Evolutionary conservation across 2,329 filamentous ascomycete species (phyloP).

Genomic region (Paramyrothecium roridum): DNA sequence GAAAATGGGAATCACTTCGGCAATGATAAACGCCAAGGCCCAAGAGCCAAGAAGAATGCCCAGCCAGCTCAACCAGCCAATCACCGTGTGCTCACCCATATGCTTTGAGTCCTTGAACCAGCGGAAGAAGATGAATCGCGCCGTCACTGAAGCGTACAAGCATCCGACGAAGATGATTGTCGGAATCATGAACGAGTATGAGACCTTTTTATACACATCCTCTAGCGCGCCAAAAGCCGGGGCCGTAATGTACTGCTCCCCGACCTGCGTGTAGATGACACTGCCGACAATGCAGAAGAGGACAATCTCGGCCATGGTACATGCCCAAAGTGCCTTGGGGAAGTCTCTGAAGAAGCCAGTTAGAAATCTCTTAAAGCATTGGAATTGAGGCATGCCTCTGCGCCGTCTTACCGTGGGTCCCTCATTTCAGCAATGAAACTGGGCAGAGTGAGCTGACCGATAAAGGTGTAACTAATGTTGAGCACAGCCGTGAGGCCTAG

Average conservation of each 20-base stretch:
- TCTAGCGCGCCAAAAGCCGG: constrained; percentile 85
- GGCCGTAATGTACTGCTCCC: constrained; percentile 82
- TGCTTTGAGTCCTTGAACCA: constrained; percentile 77
- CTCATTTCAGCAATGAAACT: constrained; percentile 96
- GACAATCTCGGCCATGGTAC: constrained; percentile 83
- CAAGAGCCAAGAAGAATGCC: constrained; percentile 68
- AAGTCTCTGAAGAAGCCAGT: constrained; percentile 62
- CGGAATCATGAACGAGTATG: constrained; percentile 94
- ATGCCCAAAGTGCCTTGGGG: constrained; percentile 87
- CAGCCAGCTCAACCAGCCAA: constrained; percentile 79
- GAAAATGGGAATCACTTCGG: constrained; percentile 93
- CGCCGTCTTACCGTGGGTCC: constrained; percentile 42
- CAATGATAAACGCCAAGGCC: constrained; percentile 88
- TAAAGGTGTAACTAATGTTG: constrained; percentile 96
- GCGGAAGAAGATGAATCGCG: constrained; percentile 89
- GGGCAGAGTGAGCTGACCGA: constrained; percentile 89
- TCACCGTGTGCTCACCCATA: constrained; percentile 73
- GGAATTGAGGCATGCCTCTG: neutral
- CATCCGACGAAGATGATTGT: constrained; percentile 91
- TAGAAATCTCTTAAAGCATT: neutral
- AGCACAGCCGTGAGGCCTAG: constrained; percentile 82
- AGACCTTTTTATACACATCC: constrained; percentile 78
- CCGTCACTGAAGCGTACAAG: constrained; percentile 84
- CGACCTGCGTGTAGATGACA: constrained; percentile 82
- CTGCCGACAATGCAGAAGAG: constrained; percentile 80